Evolutionary conservation across 2,329 filamentous ascomycete species (phyloP), one percentile per base, ranked within the genome.

Genomic region (Metarhizium robertsii): DNA sequence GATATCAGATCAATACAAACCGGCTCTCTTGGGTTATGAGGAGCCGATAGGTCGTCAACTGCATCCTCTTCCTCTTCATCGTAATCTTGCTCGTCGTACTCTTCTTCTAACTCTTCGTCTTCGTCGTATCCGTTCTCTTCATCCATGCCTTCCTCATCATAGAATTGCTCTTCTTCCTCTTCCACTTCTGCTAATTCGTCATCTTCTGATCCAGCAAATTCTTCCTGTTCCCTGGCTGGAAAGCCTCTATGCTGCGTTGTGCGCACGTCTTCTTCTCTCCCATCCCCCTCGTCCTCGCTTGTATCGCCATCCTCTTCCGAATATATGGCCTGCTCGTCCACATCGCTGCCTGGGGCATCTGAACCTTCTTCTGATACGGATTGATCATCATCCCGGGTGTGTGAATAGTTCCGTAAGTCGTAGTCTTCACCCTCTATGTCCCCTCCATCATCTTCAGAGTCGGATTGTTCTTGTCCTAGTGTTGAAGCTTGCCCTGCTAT

Each of bases 1-100:
- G 76, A 77, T 3, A 79, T 64, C 10, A 79, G 61, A 53, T 71
- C 71, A 56, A 79, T 79, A 18, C 78, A 69, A 4, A 78, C 69
- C 1, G 74, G 73, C 7, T 67, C 64, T 7, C 64, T 64, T 1
- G 68, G 57, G 10, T 57, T 58, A 11, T 62, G 38, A 5, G 61
- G 58, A 13, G 40, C 46, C 30, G 56, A 43, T 29, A 54, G 54
- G 42, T 30, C 47, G 20, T 48, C 45, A 14, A 48, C 46, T 46
- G 48, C 42, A 48, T 56, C 38, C 14, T 53, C 43, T 42, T 45
- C 50, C 30, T 45, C 52, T 7, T 57, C 55, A 6, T 40, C 25
- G 36, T 58, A 47, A 11, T 55, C 46, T 8, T 50, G 54, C 7
- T 51, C 56, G 16, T 50, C 34, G 4, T 52, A 53, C 10, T 56